phyloP scores from a whole-genome alignment of 768 basidiomycete species.

The Cystoderma amianthinum region DNA sequence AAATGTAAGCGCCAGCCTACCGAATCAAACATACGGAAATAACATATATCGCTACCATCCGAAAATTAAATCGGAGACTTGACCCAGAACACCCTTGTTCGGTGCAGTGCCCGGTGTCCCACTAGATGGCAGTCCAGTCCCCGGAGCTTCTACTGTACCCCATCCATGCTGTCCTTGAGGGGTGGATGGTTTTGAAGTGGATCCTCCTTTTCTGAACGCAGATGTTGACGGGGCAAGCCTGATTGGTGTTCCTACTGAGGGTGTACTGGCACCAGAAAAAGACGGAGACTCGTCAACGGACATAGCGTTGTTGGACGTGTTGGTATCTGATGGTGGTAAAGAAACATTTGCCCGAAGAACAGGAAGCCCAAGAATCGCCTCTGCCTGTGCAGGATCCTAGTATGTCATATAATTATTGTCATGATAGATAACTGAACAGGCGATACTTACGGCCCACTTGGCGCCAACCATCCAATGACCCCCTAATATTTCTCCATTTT shows the following conservation, averaged over 20 bases:
- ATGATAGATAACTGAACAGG: conserved; percentile 3
- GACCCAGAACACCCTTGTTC: conserved; percentile 58
- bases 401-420: conserved; percentile 3
- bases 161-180: conserved; percentile 17
- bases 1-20: neutral
- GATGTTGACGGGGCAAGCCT: conserved; percentile 65
- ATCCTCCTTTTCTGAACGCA: conserved; percentile 54
- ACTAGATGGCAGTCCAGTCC: conserved; percentile 5
- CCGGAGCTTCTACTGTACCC: conserved; percentile 11
- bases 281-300: conserved; percentile 33
- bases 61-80: conserved; percentile 76
- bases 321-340: conserved; percentile 13
- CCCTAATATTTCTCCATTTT: conserved; percentile 74
- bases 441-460: conserved; percentile 70
- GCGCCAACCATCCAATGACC: conserved; percentile 81
- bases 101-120: conserved; percentile 22
- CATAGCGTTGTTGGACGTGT: conserved; percentile 32
- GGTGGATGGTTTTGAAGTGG: conserved; percentile 18
- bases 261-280: conserved; percentile 17
- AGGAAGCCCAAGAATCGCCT: conserved; percentile 39
- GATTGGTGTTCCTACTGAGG: conserved; percentile 62
- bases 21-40: neutral
- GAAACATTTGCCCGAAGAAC: conserved; percentile 16
- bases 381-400: conserved; percentile 59
- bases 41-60: conserved; percentile 51